Evolutionary conservation across 2,329 filamentous ascomycete species (phyloP), one percentile per base, ranked within the genome.

Genomic region (Claviceps humidiphila): DNA sequence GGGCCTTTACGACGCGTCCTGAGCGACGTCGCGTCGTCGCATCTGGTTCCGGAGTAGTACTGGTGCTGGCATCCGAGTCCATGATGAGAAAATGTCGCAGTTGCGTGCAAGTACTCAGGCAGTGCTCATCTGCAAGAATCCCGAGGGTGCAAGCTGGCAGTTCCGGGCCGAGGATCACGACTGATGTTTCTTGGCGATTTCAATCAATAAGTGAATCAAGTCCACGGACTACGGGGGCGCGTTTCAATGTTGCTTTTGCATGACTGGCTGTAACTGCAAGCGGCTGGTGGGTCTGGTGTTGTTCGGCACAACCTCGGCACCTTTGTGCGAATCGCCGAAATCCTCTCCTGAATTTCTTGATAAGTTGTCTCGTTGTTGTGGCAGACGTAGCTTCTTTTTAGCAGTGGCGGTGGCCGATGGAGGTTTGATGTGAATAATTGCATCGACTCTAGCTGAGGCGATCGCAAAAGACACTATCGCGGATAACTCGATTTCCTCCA

Each of bases 1-100:
- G 79, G 39, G 71, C 73, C 62, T 72, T 78, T 56, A 80, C 74
- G 71, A 81, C 80, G 78, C 81, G 81, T 79, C 81, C 80, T 40
- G 82, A 86, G 58, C 81, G 79, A 66, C 83, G 82, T 74, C 77
- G 76, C 68, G 74, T 72, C 62, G 73, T 71, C 54, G 71, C 68
- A 56, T 74, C 71, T 55, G 71, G 69, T 52, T 76, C 74, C 55
- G 76, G 73, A 41, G 55, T 55, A 51, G 54, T 50, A 56, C 51
- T 58, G 53, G 54, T 20, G 52, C 57, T 53, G 37, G 30, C 49
- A 30, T 41, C 49, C 45, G 43, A 9, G n/a, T 58, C 55, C 57
- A 58, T 56, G 52, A 48, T 56, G 50, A 47, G 48, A 54, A 50
- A 50, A 17, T 46, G 38, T 59, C 52, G 53, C 54, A 51, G 52